Evolutionary conservation across 2,329 filamentous ascomycete genomes (phyloP).

Genomic region (Aspergillus intermedius): DNA sequence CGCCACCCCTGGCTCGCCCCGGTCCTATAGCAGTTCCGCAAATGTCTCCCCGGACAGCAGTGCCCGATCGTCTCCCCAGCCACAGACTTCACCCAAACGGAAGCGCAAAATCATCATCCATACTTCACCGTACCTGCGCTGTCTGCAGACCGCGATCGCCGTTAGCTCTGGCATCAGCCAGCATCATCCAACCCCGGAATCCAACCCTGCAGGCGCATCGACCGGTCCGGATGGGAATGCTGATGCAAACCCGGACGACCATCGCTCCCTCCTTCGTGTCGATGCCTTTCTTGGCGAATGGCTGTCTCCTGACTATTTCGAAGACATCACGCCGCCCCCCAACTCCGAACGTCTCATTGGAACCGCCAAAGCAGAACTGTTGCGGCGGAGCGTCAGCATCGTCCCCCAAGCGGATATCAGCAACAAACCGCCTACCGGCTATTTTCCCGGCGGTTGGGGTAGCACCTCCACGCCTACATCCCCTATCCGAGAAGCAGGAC

Average conservation of each 20-base stretch:
- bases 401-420: conserved; percentile 35
- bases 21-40: neutral
- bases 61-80: neutral
- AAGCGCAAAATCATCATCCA: conserved; percentile 79
- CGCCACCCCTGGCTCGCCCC: neutral
- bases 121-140: conserved; percentile 87
- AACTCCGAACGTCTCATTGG: conserved; percentile 81
- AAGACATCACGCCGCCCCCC: conserved; percentile 83
- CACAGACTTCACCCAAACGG: conserved; percentile 31
- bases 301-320: conserved; percentile 89
- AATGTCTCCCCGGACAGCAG: neutral
- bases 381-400: conserved; percentile 65
- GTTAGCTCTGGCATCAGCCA: conserved; percentile 75
- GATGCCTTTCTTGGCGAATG: conserved; percentile 95
- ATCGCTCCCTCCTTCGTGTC: conserved; percentile 55
- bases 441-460: conserved; percentile 53
- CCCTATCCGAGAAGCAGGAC: conserved; percentile 18
- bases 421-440: conserved; percentile 33
- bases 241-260: conserved; percentile 3
- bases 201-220: neutral
- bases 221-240: neutral
- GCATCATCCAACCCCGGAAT: conserved; percentile 13
- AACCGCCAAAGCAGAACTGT: conserved; percentile 77
- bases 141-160: conserved; percentile 83
- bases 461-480: conserved; percentile 27